Conservation (phyloP, 106 monocot species). For the Dendrobium officinale region DNA sequence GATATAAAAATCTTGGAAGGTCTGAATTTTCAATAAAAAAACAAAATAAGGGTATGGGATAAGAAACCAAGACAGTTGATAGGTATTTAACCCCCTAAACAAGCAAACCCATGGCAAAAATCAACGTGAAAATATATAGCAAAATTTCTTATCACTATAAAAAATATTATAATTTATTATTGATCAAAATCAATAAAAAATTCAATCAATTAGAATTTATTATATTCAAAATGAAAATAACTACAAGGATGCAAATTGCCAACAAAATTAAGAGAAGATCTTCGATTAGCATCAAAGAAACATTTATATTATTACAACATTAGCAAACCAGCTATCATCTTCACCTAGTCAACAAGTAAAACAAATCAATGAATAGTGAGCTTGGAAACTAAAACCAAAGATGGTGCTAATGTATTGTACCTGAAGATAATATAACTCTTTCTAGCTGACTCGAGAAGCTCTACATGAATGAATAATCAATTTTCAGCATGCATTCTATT, state of each 20-base stretch:
- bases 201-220: neutral
- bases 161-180: neutral
- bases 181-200: neutral
- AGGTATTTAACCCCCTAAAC: neutral
- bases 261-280: neutral
- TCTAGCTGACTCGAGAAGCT: conserved; percentile 76
- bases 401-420: conserved; percentile 21
- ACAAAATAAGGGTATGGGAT: neutral
- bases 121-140: neutral
- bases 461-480: conserved; percentile 28
- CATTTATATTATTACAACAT: neutral
- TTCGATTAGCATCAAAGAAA: neutral
- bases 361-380: neutral
- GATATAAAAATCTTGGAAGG: neutral
- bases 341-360: neutral
- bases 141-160: neutral
- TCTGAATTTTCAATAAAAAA: too few species aligned
- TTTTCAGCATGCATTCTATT: neutral
- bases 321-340: neutral
- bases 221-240: neutral
- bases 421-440: conserved; percentile 76
- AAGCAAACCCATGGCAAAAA: neutral
- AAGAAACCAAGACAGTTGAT: neutral
- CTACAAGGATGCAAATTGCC: too few species aligned
- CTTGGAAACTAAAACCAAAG: neutral